These are phyloP conservation scores for Phlebiopsis gigantea DNA, from an alignment of 768 basidiomycete genomes.

Conservation along the genomic window DNA sequence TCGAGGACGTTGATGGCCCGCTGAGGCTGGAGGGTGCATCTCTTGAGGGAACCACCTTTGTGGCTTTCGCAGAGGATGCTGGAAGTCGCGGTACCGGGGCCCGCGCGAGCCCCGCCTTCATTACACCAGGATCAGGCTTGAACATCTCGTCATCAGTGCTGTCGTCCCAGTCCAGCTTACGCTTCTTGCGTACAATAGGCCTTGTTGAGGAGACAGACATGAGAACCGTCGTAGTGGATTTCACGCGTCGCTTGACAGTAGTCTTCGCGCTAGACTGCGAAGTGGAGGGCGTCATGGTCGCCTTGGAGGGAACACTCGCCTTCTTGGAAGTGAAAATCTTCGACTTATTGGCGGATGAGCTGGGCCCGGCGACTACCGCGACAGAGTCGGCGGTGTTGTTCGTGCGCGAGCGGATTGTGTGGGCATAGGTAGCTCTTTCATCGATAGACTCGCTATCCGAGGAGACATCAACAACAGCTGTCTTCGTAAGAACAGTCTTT, in stretches of 20 bases:
- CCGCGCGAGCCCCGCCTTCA: constrained; percentile 2
- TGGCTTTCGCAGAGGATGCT: background rate
- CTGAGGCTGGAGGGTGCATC: background rate
- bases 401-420: constrained; percentile 2
- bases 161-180: constrained; percentile 6
- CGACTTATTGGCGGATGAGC: background rate
- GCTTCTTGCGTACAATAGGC: constrained; percentile 2
- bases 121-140: constrained; percentile 1
- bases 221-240: background rate
- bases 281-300: background rate
- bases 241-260: constrained; percentile 2
- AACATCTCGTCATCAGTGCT: background rate
- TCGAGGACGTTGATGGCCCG: constrained; percentile 17
- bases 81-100: background rate
- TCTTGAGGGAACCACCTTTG: background rate
- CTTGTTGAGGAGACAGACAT: background rate
- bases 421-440: background rate
- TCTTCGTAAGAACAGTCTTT: background rate
- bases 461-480: constrained; percentile 19
- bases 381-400: constrained; percentile 6
- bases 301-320: background rate
- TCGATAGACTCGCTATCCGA: constrained; percentile 18
- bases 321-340: background rate
- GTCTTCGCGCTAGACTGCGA: constrained; percentile 8
- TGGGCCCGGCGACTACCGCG: constrained; percentile 1